A percentile compares a stretch with the other conserved stretches of the same genome.
These are phyloP conservation scores for Wickerhamomyces mucosus DNA, from an alignment of 805 yeast genomes.

Conservation along the genomic window DNA sequence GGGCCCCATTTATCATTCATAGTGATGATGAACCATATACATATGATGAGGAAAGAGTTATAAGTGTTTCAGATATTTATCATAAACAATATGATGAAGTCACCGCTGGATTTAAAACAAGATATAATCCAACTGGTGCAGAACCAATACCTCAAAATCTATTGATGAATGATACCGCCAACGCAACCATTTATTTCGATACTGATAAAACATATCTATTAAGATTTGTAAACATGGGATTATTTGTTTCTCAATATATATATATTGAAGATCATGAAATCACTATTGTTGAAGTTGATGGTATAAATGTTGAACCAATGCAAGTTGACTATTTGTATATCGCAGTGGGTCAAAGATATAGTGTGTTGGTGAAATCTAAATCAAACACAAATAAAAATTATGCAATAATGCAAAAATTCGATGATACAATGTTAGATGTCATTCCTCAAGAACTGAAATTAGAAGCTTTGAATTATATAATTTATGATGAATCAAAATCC, in stretches of 20 bases:
- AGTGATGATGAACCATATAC: slow-evolving; percentile 44
- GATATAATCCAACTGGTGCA: slow-evolving; percentile 78
- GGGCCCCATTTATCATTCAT: slow-evolving; percentile 60
- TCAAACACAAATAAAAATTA: slow-evolving; percentile 34
- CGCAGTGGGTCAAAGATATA: slow-evolving; percentile 76
- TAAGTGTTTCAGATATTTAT: slow-evolving; percentile 57
- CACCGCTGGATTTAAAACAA: slow-evolving; percentile 38
- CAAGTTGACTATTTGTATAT: slow-evolving; percentile 47
- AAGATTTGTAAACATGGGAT: slow-evolving; percentile 57
- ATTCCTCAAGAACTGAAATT: slow-evolving; percentile 50
- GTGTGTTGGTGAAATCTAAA: slow-evolving; percentile 57
- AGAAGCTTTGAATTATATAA: slow-evolving; percentile 45
- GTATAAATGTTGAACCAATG: slow-evolving; percentile 53
- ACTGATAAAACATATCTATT: slow-evolving; percentile 55
- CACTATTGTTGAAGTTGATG: slow-evolving; percentile 68
- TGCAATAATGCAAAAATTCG: slow-evolving; percentile 54
- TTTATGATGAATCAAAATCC: slow-evolving; percentile 32
- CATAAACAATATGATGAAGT: slow-evolving; percentile 42
- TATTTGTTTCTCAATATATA: slow-evolving; percentile 66
- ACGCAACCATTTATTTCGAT: slow-evolving; percentile 44
- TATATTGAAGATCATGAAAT: slow-evolving; percentile 64
- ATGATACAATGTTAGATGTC: slow-evolving; percentile 58
- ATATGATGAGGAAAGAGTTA: slow-evolving; percentile 52
- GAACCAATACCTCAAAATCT: slow-evolving; percentile 70
- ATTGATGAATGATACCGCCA: slow-evolving; percentile 56